Percentiles rank a stretch among this genome's conserved stretches.
These are phyloP conservation scores for Rheum nobile DNA, from an alignment of 148 eudicot species.

Conservation along the genomic window DNA sequence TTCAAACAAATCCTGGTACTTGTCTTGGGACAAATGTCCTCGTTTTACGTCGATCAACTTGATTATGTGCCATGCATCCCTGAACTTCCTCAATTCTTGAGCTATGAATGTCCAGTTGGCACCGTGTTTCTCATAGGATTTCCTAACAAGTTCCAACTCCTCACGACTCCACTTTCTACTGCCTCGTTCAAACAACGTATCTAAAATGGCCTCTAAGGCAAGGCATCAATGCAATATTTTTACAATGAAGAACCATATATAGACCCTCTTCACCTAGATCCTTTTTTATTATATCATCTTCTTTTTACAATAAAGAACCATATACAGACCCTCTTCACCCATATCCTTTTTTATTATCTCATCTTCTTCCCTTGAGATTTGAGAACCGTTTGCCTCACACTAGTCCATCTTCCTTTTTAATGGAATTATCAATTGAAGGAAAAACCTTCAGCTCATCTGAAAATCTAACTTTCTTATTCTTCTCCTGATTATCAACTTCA, in stretches of 20 bases:
- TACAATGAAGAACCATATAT: conserved; percentile 28
- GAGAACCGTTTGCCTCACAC: no score
- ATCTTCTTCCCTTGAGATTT: no score
- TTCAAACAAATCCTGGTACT: conserved; percentile 23
- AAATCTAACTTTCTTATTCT: not conserved
- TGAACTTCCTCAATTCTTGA: conserved; percentile 24
- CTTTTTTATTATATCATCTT: no score
- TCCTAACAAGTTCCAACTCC: conserved; percentile 16
- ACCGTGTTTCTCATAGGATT: conserved; percentile 17
- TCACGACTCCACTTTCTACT: conserved; percentile 22
- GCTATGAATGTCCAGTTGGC: conserved; percentile 20
- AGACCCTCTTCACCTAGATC: no score
- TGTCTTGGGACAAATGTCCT: conserved; percentile 33
- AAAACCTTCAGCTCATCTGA: not conserved
- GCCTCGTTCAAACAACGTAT: conserved; percentile 24
- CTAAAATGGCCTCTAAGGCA: conserved; percentile 20
- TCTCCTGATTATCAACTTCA: no score
- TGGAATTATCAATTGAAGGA: not conserved
- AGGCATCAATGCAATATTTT: conserved; percentile 17
- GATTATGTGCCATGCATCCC: conserved; percentile 25
- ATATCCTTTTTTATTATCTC: no score
- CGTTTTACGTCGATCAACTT: conserved; percentile 12
- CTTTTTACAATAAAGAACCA: no score
- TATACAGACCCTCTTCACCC: conserved; percentile 34
- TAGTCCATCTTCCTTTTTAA: not conserved